Evolutionary conservation across 2,329 filamentous ascomycete genomes (phyloP).

Genomic region (Magnaporthiopsis rhizophila): DNA sequence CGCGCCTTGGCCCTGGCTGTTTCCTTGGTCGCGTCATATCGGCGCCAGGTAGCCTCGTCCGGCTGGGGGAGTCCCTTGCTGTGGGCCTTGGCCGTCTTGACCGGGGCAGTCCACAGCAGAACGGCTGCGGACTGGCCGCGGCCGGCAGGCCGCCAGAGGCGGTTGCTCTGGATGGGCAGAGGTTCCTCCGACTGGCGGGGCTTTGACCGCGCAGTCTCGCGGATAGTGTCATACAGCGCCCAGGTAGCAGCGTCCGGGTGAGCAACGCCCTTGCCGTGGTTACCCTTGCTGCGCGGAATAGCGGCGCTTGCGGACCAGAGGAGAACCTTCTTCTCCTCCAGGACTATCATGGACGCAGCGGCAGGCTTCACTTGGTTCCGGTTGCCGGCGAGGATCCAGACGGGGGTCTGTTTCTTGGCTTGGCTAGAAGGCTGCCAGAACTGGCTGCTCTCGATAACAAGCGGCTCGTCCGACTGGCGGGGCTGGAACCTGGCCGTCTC

Average conservation of each 20-base stretch:
- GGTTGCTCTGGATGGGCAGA: conserved; percentile 27
- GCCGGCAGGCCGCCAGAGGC: conserved; percentile 27
- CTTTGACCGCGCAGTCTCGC: conserved; percentile 19
- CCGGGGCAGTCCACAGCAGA: background rate
- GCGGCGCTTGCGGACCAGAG: conserved; percentile 2
- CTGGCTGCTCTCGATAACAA: conserved; percentile 27
- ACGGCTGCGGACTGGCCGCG: background rate
- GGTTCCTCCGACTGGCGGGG: conserved; percentile 13
- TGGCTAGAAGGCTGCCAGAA: conserved; percentile 26
- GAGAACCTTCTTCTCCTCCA: background rate
- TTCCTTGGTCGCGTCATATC: conserved; percentile 21
- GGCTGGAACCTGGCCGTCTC: conserved; percentile 4
- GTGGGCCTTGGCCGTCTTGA: conserved; percentile 4
- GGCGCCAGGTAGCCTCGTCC: conserved; percentile 13
- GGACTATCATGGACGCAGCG: conserved; percentile 5
- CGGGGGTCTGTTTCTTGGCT: conserved; percentile 1
- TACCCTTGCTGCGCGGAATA: conserved; percentile 6
- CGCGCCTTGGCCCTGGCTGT: conserved; percentile 22
- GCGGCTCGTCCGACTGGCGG: conserved; percentile 14
- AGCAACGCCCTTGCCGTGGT: conserved; percentile 20
- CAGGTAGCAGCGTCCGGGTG: conserved; percentile 26
- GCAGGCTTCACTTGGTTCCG: conserved; percentile 8
- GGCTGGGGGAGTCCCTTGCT: conserved; percentile 12
- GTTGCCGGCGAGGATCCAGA: background rate
- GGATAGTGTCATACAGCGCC: conserved; percentile 22